phyloP scores from a whole-genome alignment of 768 basidiomycete species.

The Tylopilus subfusipes region DNA sequence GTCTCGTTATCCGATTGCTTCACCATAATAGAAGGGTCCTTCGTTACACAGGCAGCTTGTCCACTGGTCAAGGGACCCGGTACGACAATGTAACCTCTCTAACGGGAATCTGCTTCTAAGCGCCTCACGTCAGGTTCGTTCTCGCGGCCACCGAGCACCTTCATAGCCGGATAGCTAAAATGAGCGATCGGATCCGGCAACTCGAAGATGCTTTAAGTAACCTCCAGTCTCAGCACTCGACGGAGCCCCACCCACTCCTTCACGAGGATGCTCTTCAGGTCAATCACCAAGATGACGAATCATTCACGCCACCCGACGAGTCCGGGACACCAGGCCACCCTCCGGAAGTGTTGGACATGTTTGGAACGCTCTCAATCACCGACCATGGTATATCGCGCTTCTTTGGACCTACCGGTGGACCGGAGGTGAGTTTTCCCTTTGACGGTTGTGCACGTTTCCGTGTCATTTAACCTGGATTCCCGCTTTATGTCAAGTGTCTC shows the following conservation, averaged over 20 bases:
- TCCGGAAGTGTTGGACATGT: constrained; percentile 49
- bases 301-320: constrained; percentile 25
- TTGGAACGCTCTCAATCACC: constrained; percentile 58
- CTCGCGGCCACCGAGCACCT: constrained; percentile 66
- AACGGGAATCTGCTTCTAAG: constrained; percentile 6
- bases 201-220: constrained; percentile 58
- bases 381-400: constrained; percentile 60
- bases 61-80: constrained; percentile 79
- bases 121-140: constrained; percentile 41
- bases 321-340: constrained; percentile 12
- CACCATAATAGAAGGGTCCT: background rate
- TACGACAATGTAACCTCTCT: constrained; percentile 22
- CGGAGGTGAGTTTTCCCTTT: constrained; percentile 49
- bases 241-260: constrained; percentile 58
- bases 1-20: constrained; percentile 3
- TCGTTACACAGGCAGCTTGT: constrained; percentile 52
- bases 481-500: constrained; percentile 28
- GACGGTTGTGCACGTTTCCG: constrained; percentile 5
- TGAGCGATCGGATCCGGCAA: constrained; percentile 52
- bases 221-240: constrained; percentile 48
- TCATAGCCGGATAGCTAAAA: constrained; percentile 50
- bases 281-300: constrained; percentile 30
- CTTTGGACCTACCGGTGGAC: constrained; percentile 65
- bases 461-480: constrained; percentile 9
- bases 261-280: constrained; percentile 45